These are phyloP conservation scores for Echeveria elegans DNA, from an alignment of 164 flowering plant species.

Conservation along the genomic window DNA sequence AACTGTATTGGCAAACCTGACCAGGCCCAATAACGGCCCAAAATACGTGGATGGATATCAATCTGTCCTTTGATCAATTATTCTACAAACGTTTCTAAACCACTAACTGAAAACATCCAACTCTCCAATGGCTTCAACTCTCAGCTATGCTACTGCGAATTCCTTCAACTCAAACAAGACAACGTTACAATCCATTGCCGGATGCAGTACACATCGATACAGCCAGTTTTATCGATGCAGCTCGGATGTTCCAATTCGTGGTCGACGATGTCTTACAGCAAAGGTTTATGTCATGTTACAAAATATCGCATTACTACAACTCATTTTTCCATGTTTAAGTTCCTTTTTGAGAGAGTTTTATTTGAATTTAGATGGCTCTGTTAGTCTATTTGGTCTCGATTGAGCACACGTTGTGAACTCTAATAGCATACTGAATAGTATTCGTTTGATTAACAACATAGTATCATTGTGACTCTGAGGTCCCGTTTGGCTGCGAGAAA, in stretches of 20 bases:
- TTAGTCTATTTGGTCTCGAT: too few species aligned
- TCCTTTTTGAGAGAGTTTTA: background rate
- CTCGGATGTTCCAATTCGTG: background rate
- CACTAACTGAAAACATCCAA: background rate
- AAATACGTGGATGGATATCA: too few species aligned
- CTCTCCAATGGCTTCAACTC: background rate
- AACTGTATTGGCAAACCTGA: too few species aligned
- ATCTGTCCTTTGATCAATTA: background rate
- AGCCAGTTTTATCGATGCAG: background rate
- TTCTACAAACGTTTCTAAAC: background rate
- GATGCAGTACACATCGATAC: background rate
- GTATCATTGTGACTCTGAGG: background rate
- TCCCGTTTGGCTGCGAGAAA: too few species aligned
- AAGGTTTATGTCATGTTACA: background rate
- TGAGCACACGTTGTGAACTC: too few species aligned
- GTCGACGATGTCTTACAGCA: background rate
- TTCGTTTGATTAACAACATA: too few species aligned
- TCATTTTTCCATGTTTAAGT: background rate
- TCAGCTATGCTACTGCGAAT: background rate
- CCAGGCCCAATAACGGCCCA: background rate
- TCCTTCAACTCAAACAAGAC: background rate
- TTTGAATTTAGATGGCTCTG: too few species aligned
- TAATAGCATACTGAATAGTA: too few species aligned
- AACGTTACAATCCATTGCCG: too few species aligned
- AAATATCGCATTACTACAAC: background rate